A percentile compares a stretch with the other conserved stretches of the same genome.
phyloP scores from a whole-genome alignment of 2,329 filamentous ascomycete species.

The Colletotrichum karsti region DNA sequence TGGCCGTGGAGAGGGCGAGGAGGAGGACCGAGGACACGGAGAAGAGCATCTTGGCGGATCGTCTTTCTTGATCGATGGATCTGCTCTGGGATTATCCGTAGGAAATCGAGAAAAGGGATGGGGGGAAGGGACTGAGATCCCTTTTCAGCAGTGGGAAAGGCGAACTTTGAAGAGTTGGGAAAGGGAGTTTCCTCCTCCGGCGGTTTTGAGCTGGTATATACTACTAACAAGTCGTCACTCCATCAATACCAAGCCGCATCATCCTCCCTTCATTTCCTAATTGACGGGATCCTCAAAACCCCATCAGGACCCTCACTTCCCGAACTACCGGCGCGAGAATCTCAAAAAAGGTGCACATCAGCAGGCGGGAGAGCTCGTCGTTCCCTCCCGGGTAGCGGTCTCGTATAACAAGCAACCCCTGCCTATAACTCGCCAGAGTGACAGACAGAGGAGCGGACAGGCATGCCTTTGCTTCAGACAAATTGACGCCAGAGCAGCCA shows the following conservation, averaged over 20 bases:
- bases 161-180: not conserved
- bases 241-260: not conserved
- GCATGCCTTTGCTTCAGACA: constrained; percentile 14
- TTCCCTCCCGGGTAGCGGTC: not conserved
- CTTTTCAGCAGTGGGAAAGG: not conserved
- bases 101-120: not conserved
- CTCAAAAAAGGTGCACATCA: not conserved
- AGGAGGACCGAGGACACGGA: constrained; percentile 23
- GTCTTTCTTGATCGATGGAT: not conserved
- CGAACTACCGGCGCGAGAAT: not conserved
- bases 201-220: not conserved
- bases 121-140: not conserved
- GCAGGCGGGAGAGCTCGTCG: not conserved
- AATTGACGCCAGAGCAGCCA: not conserved
- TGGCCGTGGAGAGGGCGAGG: constrained; percentile 31
- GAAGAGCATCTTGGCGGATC: constrained; percentile 22
- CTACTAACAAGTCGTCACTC: not conserved
- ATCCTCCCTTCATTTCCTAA: constrained; percentile 6
- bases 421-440: not conserved
- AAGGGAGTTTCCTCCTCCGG: not conserved
- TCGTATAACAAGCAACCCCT: not conserved
- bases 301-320: not conserved
- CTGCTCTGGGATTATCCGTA: not conserved
- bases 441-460: constrained; percentile 10
- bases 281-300: constrained; percentile 18